Evolutionary conservation across 805 yeast genomes (phyloP).

Genomic region (Candida qinlingensis): DNA sequence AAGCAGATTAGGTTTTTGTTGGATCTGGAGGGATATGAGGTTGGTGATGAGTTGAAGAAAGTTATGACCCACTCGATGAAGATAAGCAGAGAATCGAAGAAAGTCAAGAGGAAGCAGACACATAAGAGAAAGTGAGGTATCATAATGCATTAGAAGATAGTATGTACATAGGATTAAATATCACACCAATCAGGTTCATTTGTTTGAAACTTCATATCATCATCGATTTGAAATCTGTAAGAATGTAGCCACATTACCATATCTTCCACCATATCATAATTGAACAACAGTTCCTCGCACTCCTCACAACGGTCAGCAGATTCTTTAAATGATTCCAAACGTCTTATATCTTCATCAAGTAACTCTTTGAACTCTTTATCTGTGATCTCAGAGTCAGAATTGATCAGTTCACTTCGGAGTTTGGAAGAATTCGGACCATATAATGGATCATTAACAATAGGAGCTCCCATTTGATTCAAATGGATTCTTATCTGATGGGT

Average conservation of each 20-base stretch:
- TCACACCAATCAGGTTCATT: slow-evolving; percentile 19
- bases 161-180: slow-evolving; percentile 7
- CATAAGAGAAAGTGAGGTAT: background rate
- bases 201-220: slow-evolving; percentile 13
- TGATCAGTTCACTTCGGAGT: slow-evolving; percentile 9
- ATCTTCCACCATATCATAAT: slow-evolving; percentile 10
- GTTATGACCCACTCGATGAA: background rate
- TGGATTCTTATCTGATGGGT: slow-evolving; percentile 96
- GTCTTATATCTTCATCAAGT: slow-evolving; percentile 8
- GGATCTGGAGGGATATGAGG: slow-evolving; percentile 7
- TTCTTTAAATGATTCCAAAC: slow-evolving; percentile 24
- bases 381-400: slow-evolving; percentile 5
- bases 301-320: slow-evolving; percentile 27
- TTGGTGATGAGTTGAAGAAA: slow-evolving; percentile 6
- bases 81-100: background rate
- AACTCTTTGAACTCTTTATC: slow-evolving; percentile 12
- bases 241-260: slow-evolving; percentile 23
- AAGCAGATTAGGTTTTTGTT: slow-evolving; percentile 4
- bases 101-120: background rate
- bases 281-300: slow-evolving; percentile 17
- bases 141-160: background rate
- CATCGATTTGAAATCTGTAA: slow-evolving; percentile 16
- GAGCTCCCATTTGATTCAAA: slow-evolving; percentile 76
- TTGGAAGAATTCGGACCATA: slow-evolving; percentile 33
- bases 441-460: slow-evolving; percentile 86